These are phyloP conservation scores for Aegilops tauschii DNA, from an alignment of 176 grass and related monocot species.

Conservation along the genomic window DNA sequence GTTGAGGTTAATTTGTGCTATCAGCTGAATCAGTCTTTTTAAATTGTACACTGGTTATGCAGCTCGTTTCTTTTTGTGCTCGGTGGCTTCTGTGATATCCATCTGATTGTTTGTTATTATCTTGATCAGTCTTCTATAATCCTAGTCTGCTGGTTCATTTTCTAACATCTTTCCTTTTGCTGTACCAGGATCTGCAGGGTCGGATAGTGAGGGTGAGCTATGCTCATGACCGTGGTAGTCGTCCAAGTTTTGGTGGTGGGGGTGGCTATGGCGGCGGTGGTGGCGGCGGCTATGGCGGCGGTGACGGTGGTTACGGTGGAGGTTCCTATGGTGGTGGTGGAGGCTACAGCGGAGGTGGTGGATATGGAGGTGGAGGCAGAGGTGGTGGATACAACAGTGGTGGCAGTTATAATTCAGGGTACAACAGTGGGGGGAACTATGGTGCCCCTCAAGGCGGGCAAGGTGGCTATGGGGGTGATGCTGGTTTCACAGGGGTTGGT, in stretches of 20 bases:
- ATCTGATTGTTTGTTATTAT: not conserved
- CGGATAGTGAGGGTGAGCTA: constrained; percentile 56
- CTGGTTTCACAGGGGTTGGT: constrained; percentile 11
- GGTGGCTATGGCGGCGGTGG: constrained; percentile 4
- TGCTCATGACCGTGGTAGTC: constrained; percentile 54
- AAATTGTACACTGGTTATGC: not conserved
- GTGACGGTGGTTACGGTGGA: not conserved
- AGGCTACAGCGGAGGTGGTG: constrained; percentile 17
- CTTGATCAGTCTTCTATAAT: not conserved
- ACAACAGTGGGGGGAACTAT: constrained; percentile 11
- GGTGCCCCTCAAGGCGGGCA: constrained; percentile 5
- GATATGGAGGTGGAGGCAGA: constrained; percentile 11
- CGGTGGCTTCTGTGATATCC: not conserved
- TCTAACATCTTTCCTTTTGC: not conserved
- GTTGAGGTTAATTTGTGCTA: not conserved
- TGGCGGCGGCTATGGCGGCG: constrained; percentile 3
- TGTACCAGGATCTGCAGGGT: constrained; percentile 60
- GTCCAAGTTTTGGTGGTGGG: constrained; percentile 19
- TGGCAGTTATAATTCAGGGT: constrained; percentile 12
- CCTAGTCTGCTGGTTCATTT: not conserved
- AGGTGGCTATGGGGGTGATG: constrained; percentile 20
- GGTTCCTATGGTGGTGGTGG: constrained; percentile 19
- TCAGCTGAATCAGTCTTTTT: not conserved
- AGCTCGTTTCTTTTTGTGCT: not conserved
- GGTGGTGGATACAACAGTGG: constrained; percentile 11